Percentiles rank a stretch among this genome's conserved stretches.
phyloP scores from a whole-genome alignment of 2,329 filamentous ascomycete species.

The Acrocalymma vagum region DNA sequence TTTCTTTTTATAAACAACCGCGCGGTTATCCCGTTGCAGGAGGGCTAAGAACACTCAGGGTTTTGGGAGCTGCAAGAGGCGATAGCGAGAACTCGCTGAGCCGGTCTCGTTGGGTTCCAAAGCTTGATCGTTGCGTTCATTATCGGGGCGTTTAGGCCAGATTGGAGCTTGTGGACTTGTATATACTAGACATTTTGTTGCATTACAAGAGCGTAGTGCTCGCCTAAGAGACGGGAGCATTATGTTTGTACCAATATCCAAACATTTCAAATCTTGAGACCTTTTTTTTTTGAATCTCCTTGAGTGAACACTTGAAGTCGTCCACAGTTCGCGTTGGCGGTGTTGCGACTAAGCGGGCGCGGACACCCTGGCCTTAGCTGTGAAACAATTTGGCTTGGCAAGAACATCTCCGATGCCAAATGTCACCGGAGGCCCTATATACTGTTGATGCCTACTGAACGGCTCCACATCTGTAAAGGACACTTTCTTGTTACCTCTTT shows the following conservation, averaged over 20 bases:
- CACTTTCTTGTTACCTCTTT: conserved; percentile 12
- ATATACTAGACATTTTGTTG: conserved; percentile 43
- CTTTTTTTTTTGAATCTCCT: neutral
- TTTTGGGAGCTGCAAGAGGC: neutral
- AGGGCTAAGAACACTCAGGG: conserved; percentile 3
- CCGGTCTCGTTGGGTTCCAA: conserved; percentile 22
- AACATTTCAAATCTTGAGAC: conserved; percentile 5
- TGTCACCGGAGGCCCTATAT: conserved; percentile 1
- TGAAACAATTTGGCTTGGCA: conserved; percentile 15
- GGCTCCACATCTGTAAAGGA: conserved; percentile 17
- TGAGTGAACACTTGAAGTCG: neutral
- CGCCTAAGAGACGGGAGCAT: conserved; percentile 20
- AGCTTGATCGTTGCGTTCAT: conserved; percentile 17
- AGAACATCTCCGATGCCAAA: conserved; percentile 10
- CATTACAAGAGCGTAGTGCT: conserved; percentile 38
- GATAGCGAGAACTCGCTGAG: conserved; percentile 24
- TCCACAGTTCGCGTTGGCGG: neutral
- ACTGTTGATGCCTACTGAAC: conserved; percentile 27
- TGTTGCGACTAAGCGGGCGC: conserved; percentile 5
- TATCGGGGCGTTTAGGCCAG: conserved; percentile 23
- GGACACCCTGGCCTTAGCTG: conserved; percentile 24
- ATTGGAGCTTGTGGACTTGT: conserved; percentile 24
- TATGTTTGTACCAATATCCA: conserved; percentile 23
- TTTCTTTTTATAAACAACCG: too few relatives aligned
- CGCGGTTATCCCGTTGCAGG: too few relatives aligned